Base-by-base conservation (phyloP, 805 yeast species). In the Dipodascopsis tothii region DNA sequence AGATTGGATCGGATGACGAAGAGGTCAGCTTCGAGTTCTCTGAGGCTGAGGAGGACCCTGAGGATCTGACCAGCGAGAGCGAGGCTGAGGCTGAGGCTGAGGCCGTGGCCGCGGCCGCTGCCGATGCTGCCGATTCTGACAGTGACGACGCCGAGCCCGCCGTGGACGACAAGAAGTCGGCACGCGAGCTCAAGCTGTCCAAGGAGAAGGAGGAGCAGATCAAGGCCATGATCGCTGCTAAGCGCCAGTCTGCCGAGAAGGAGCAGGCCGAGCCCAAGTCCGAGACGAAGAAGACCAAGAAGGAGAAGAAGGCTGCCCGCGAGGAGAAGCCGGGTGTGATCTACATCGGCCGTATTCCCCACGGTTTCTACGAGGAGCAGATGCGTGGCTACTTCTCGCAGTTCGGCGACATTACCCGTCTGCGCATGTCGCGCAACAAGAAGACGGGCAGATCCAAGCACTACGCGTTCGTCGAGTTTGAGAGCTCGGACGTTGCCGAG, bases 321-420 rank as follows among this genome's bases (percentile, higher is more conserved):
- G 54, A 58, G 33, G 56, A 57, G 21, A 54, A 56, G 53, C 55
- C 48, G 56, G 59, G 52, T 21, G 54, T 86, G 42, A 68, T 92
- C 43, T 92, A 88, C 63, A 75, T 92, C 28, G 96, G 97, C 43
- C 78, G 96, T 60, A 73, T 92, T 52, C 98, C 98, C 37, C 80
- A 81, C 56, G 95, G 95, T 34, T 86, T 92, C 68, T 80, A 86
- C 57, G 97, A 92, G 65, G 71, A 66, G 33, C 68, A 69, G 52
- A 69, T 82, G 71, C 74, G 74, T 50, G 75, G 77, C 58, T 92
- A 92, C 66, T 90, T 92, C 62, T 66, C 75, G 38, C 98, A 92
- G 68, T 92, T 92, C 67, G 98, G 98, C 50, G 80, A 75, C 33
- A 80, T 92, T 46, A 71, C 77, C 37, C 78, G 85, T 55, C 72